Evolutionary conservation across 495 filamentous ascomycete species (phyloP).

Genomic region (Glonium stellatum): DNA sequence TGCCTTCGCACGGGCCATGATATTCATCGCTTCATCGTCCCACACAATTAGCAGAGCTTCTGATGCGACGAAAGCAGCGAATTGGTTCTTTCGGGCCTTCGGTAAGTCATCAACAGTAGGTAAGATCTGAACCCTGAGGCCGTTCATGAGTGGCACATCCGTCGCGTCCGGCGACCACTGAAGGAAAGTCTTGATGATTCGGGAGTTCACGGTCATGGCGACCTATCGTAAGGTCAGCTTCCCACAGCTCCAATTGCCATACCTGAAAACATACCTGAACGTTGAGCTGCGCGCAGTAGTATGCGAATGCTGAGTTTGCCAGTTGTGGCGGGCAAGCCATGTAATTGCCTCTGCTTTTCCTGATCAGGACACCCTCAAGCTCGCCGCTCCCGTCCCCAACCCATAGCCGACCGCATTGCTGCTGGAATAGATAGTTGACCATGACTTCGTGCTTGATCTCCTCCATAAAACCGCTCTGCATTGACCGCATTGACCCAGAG

Average conservation of each 20-base stretch:
- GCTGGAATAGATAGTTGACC: conserved; percentile 75
- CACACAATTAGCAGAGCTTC: conserved; percentile 64
- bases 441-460: conserved; percentile 80
- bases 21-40: conserved; percentile 67
- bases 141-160: conserved; percentile 69
- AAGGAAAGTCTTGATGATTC: conserved; percentile 68
- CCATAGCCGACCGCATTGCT: conserved; percentile 66
- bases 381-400: conserved; percentile 57
- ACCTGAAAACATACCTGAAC: conserved; percentile 47
- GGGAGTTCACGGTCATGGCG: conserved; percentile 73
- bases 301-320: conserved; percentile 49
- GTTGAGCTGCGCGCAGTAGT: conserved; percentile 60
- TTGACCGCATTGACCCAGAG: conserved; percentile 14
- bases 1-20: conserved; percentile 55
- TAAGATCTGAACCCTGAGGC: conserved; percentile 65
- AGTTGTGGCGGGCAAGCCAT: conserved; percentile 61
- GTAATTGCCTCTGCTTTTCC: conserved; percentile 59
- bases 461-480: conserved; percentile 50
- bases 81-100: conserved; percentile 63
- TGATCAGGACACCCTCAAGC: conserved; percentile 63
- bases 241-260: background rate
- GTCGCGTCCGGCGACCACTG: conserved; percentile 62
- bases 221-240: conserved; percentile 39
- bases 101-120: conserved; percentile 62
- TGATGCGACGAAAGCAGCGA: conserved; percentile 66